phyloP scores from a whole-genome alignment of 352 stramenopile genomes.

The Saprolegnia diclina region DNA sequence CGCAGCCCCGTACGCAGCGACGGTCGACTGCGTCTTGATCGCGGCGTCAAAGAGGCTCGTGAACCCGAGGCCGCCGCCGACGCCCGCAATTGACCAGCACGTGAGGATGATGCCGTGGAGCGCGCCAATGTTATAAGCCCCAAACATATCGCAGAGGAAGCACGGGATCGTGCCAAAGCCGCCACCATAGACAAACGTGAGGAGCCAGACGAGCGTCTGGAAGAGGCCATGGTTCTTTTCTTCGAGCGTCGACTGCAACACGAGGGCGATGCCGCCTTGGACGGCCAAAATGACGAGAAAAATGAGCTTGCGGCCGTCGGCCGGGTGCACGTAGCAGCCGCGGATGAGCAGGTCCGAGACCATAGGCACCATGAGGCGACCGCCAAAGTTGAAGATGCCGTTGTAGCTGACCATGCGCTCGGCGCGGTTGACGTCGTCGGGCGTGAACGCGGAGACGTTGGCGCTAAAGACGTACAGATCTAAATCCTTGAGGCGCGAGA shows the following conservation, averaged over 20 bases:
- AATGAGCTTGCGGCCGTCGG: conserved; percentile 42
- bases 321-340: conserved; percentile 39
- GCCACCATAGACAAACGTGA: conserved; percentile 66
- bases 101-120: conserved; percentile 76
- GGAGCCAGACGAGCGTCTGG: conserved; percentile 48
- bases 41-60: conserved; percentile 34
- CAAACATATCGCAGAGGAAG: conserved; percentile 79
- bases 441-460: conserved; percentile 28
- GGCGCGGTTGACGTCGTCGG: neutral
- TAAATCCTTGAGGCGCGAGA: conserved; percentile 53
- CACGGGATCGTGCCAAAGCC: conserved; percentile 67
- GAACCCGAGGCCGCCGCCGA: conserved; percentile 67
- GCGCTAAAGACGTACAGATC: conserved; percentile 41
- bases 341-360: conserved; percentile 42
- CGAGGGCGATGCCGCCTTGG: conserved; percentile 34
- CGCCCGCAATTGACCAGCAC: conserved; percentile 44
- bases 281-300: conserved; percentile 52
- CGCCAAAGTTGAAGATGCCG: conserved; percentile 52
- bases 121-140: conserved; percentile 63
- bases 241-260: conserved; percentile 31
- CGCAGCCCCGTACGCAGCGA: conserved; percentile 56
- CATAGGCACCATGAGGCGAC: conserved; percentile 42
- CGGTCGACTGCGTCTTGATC: conserved; percentile 31
- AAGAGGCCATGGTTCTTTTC: conserved; percentile 29
- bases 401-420: conserved; percentile 44